Base-by-base conservation (phyloP, 2,329 filamentous ascomycete genomes). In the Penicillium sp. region DNA sequence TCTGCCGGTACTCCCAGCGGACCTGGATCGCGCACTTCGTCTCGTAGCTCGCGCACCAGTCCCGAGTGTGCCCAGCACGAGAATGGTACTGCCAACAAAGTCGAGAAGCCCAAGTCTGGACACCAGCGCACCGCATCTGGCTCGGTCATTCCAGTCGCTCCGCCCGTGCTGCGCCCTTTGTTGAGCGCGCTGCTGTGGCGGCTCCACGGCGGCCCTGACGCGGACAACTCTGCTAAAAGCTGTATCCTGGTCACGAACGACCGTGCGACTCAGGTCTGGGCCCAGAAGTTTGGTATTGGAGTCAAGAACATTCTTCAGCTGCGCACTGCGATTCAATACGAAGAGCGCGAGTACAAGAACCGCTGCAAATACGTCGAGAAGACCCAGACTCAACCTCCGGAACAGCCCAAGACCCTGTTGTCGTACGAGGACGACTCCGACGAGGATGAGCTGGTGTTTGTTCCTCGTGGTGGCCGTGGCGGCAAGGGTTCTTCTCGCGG, bases 371-470 rank as follows among this genome's bases (percentile, higher is more conserved):
- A 80, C 62, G 73, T 77, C 19, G 80, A 82, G 65, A 81, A 80
- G 67, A 81, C 73, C 15, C 75, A 77, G 61, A 65, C 67, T 3
- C 70, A 57, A 50, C 61, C 35, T 49, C 15, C 72, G 4, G 78
- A 81, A 55, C 77, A 81, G 54, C 77, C 79, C 9, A 81, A 81
- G 66, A 75, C 79, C 4, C 68, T 82, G 6, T 75, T 82, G 51
- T 78, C 79, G 8, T 82, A 82, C 62, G 80, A 82, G 38, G 79
- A 78, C n/a, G 80, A 82, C 15, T 82, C 78, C 40, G 80, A 82
- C 24, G 80, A 82, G 60, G 80, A 82, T 65, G 80, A 81, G 61
- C 71, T 82, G 30, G 80, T 82, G 2, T 82, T 82, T 60, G 76
- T 80, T 30, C 78, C 78, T 28, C 78, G 78, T 26, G 76, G 77